Conservation (phyloP, 768 basidiomycete genomes). For the Kwoniella sp. region DNA sequence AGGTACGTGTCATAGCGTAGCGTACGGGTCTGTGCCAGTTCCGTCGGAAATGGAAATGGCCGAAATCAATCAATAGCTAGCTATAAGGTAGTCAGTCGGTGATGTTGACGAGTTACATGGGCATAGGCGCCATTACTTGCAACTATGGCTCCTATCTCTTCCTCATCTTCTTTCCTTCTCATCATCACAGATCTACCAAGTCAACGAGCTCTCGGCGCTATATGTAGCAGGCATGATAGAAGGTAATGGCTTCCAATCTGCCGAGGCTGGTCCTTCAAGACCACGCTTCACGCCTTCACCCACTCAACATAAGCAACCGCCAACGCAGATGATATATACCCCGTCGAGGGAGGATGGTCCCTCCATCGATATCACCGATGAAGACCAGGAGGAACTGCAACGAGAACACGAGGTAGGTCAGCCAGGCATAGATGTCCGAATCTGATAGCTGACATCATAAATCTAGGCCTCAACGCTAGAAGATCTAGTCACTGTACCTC, state of each 20-base stretch:
- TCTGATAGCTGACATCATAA: neutral
- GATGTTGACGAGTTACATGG: too few relatives aligned
- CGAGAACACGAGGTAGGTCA: conserved; percentile 24
- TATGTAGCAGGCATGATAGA: conserved; percentile 22
- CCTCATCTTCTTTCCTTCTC: too few relatives aligned
- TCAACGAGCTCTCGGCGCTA: too few relatives aligned
- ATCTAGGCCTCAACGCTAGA: conserved; percentile 24
- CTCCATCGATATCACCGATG: neutral
- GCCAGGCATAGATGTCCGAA: too few relatives aligned
- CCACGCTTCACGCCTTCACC: neutral
- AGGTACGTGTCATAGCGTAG: too few relatives aligned
- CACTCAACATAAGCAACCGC: neutral
- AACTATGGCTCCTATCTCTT: too few relatives aligned
- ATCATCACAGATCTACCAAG: too few relatives aligned
- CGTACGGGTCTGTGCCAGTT: neutral
- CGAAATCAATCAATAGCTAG: too few relatives aligned
- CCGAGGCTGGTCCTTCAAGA: conserved; percentile 30
- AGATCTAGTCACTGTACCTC: conserved; percentile 10
- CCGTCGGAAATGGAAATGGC: conserved; percentile 12
- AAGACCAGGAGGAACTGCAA: conserved; percentile 13
- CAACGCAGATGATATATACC: neutral
- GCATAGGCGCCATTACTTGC: too few relatives aligned
- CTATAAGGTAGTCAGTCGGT: too few relatives aligned
- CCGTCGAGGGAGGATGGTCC: neutral
- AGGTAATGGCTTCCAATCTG: conserved; percentile 14